Evolutionary conservation across 768 basidiomycete genomes (phyloP), one percentile per base, ranked within the genome.

Genomic region (Epithele typhae): DNA sequence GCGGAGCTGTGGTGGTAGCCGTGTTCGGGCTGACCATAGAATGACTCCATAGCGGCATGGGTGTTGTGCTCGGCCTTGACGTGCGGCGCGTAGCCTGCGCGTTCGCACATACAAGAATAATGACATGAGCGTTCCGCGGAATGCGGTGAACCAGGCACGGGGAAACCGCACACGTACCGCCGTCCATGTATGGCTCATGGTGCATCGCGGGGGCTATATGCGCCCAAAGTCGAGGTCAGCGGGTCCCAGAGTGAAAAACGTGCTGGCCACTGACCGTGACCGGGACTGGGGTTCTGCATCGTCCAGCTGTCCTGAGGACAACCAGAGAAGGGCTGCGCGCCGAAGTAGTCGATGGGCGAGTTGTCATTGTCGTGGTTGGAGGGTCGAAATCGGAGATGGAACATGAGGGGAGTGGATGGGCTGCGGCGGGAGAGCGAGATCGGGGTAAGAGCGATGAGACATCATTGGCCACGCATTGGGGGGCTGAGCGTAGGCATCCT

Each of bases 331-430:
- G 17, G 39, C 14, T 47, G 46, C 12, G 41, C 24, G 43, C 34
- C 19, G 35, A 52, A 52, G 43, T 52, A 48, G 41, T 47, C 51
- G 25, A 47, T 43, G 33, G 51, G 51, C 2, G 51, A 52, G 51
- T 37, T 48, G 39, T 33, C 43, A 14, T 37, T 38, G 15, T 19
- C 46, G 41, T 45, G 44, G 41, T 30, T 7, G 27, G 43, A 46
- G 46, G 1, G 51, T 40, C 4, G 51, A 48, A 24, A 44, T 34
- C 46, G 51, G 51, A 47, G 51, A 52, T 47, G 46, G 38, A 52
- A 52, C 51, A 37, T 52, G 51, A 23, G 38, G 41, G 23, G 45
- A 44, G 21, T 33, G 38, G 2, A 41, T 27, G 5, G 40, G 18
- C 37, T 46, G 50, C 5, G 45, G 45, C 6, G 27, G 50, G 22